Percentiles rank a stretch among this genome's conserved stretches.
Conservation (phyloP, 148 eudicot species). For the Simmondsia chinensis region DNA sequence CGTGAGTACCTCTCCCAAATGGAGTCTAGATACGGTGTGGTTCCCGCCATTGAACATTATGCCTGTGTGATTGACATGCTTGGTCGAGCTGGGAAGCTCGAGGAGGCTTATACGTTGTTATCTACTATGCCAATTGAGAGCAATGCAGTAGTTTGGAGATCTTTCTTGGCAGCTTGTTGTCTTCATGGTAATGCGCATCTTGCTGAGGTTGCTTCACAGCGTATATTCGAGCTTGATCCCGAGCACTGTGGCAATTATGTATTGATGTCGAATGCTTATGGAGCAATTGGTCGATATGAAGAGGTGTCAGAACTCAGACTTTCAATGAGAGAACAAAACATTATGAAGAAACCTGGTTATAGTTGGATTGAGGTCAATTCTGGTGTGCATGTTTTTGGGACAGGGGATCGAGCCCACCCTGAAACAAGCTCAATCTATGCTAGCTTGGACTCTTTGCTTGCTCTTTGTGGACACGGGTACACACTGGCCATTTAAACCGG, state of each 20-base stretch:
- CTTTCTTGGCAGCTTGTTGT: conserved; percentile 53
- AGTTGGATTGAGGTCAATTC: conserved; percentile 59
- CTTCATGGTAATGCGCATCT: conserved; percentile 47
- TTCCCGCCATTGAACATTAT: conserved; percentile 57
- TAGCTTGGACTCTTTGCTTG: conserved; percentile 30
- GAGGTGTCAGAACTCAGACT: conserved; percentile 58
- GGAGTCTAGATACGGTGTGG: conserved; percentile 37
- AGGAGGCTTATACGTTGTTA: conserved; percentile 50
- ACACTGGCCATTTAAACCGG: conserved; percentile 13
- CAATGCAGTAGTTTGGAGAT: conserved; percentile 63
- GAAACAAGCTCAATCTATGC: conserved; percentile 34
- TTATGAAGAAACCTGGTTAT: conserved; percentile 55
- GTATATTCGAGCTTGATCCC: conserved; percentile 47
- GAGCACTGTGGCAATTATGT: conserved; percentile 73
- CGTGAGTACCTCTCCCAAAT: conserved; percentile 41
- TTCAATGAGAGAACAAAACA: conserved; percentile 47
- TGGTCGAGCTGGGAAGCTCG: conserved; percentile 62
- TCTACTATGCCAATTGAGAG: conserved; percentile 42
- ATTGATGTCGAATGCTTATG: conserved; percentile 60
- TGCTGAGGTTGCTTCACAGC: conserved; percentile 48
- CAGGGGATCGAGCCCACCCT: conserved; percentile 33
- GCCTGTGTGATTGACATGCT: conserved; percentile 77
- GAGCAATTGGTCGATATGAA: conserved; percentile 47
- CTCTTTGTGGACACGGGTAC: conserved; percentile 28
- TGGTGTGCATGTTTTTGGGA: conserved; percentile 32